Evolutionary conservation across 768 basidiomycete genomes (phyloP).

Genomic region (Amanita rimosa): DNA sequence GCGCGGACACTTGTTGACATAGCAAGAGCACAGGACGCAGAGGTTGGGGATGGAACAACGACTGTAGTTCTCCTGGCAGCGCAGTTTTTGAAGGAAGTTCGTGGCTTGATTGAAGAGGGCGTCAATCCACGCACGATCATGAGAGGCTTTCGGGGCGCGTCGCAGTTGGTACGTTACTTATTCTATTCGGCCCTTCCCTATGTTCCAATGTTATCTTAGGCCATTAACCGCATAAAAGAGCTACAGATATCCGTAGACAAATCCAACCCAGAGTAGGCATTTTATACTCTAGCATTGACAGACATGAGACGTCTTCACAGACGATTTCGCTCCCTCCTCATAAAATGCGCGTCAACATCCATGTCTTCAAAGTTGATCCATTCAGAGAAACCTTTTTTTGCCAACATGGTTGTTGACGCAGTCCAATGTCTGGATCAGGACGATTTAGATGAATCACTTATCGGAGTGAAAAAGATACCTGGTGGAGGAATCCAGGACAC

Average conservation of each 20-base stretch:
- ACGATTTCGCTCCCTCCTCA: constrained; percentile 83
- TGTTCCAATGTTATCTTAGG: constrained; percentile 31
- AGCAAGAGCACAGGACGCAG: constrained; percentile 95
- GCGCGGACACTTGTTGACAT: constrained; percentile 98
- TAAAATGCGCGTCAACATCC: constrained; percentile 97
- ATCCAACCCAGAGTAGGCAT: constrained; percentile 74
- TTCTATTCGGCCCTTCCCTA: not conserved
- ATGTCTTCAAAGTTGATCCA: constrained; percentile 99
- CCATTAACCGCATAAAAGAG: constrained; percentile 76
- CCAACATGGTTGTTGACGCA: constrained; percentile 97
- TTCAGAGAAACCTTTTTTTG: constrained; percentile 98
- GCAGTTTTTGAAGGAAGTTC: constrained; percentile 88
- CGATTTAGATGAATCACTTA: constrained; percentile 90
- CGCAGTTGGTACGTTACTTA: constrained; percentile 56
- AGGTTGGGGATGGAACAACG: constrained; percentile 97
- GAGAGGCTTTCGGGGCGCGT: constrained; percentile 88
- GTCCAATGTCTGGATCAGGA: constrained; percentile 87
- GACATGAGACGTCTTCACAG: constrained; percentile 28
- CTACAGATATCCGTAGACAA: constrained; percentile 88
- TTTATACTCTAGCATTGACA: not conserved
- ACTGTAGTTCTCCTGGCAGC: constrained; percentile 92
- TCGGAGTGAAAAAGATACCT: constrained; percentile 95
- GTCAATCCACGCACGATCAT: constrained; percentile 97
- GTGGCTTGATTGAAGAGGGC: constrained; percentile 89
- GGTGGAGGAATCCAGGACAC: constrained; percentile 99